Base-by-base conservation (phyloP, 1,284 basidiomycete species). In the Gomphus sp. region DNA sequence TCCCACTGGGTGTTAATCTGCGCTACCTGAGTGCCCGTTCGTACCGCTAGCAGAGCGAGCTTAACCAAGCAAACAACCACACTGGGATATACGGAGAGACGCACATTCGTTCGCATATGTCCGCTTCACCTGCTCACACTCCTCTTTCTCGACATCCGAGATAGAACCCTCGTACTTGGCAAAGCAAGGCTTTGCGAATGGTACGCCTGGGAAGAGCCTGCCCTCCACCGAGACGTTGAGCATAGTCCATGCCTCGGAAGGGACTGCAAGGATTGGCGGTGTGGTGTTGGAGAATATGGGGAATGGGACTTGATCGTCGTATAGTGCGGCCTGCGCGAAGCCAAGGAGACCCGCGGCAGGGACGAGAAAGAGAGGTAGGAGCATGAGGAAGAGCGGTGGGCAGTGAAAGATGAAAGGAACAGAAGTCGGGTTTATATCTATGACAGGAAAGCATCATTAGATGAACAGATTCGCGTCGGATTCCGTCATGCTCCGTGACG, bases 161-260 rank as follows among this genome's bases (percentile, higher is more conserved):
- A 60, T 43, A n/a, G 52, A 18, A 11, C 69, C 69, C n/a, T 70
- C 62, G 47, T 68, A 67, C 5, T 45, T 59, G 4, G 66, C 66
- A 59, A 73, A 74, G 54, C 73, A 74, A 0, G 70, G 65, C 3
- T 63, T 62, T 18, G 67, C 67, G 36, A 72, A 64, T 0, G 72
- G 73, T 11, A 62, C 56, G 0, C 66, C 66, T 5, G 55, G 34
- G 37, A 66, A 55, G 4, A 74, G 67, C 45, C 69, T 65, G 18
- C 72, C 72, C 8, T 64, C 67, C 28, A 73, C 63, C 6, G 68
- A 67, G 4, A 60, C n/a, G 57, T 73, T 73, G 43, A 73, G 65
- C 41, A 61, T 50, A 31, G 47, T 44, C 66, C 65, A 67, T 60
- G 62, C 55, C 18, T 39, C 51, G 4, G 28, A 14, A 33, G 52